Evolutionary conservation across 1,284 basidiomycete genomes (phyloP).

Genomic region (Sanghuangporus sanghuang): DNA sequence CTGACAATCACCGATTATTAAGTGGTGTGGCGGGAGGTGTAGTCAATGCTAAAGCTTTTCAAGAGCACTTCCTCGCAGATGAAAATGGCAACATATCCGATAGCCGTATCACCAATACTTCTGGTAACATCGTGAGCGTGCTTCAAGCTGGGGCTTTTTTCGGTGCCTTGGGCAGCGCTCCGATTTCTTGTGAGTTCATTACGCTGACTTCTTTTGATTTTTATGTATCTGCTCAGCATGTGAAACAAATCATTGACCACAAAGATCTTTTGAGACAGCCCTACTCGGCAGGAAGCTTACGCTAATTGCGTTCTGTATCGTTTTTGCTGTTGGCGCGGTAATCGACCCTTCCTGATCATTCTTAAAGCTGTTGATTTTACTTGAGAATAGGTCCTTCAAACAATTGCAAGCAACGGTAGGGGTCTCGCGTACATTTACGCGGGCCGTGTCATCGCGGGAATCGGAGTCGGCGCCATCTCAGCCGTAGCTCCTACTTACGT

Average conservation of each 20-base stretch:
- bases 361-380: not conserved
- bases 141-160: constrained; percentile 81
- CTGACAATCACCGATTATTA: not conserved
- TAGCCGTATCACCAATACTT: constrained; percentile 41
- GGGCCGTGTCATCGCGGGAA: constrained; percentile 67
- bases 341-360: constrained; percentile 26
- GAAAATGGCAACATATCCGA: constrained; percentile 33
- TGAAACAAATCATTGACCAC: no score
- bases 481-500: constrained; percentile 73
- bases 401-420: constrained; percentile 49
- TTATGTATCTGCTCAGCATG: no score
- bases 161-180: constrained; percentile 63
- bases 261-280: constrained; percentile 29
- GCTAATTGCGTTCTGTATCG: constrained; percentile 49
- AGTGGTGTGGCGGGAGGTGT: constrained; percentile 62
- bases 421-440: constrained; percentile 65
- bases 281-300: constrained; percentile 51
- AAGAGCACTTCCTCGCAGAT: constrained; percentile 50
- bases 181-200: constrained; percentile 47
- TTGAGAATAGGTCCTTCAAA: constrained; percentile 44
- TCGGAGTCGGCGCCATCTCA: constrained; percentile 66
- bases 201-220: not conserved
- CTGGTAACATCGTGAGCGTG: constrained; percentile 67
- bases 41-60: constrained; percentile 58
- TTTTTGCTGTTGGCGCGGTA: constrained; percentile 68